Percentiles rank a stretch among this genome's conserved stretches.
These are phyloP conservation scores for Solanum bulbocastanum DNA, from an alignment of 257 asterid genomes.

Conservation along the genomic window DNA sequence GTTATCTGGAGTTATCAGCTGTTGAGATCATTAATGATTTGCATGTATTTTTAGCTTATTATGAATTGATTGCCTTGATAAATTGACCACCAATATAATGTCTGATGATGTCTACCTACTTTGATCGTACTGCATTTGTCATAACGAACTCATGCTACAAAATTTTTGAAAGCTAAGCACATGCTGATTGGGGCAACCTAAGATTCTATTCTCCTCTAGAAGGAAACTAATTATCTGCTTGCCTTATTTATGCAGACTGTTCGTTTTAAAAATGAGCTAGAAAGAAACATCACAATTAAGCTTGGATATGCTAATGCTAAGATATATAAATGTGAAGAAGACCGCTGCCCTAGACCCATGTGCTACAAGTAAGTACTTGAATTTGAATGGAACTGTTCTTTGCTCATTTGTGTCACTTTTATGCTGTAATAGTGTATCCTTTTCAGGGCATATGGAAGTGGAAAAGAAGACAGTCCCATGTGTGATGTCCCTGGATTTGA, in stretches of 20 bases:
- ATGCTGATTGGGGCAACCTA: not conserved
- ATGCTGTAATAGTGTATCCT: not conserved
- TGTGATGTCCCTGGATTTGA: slow-evolving; percentile 98
- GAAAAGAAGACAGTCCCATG: slow-evolving; percentile 89
- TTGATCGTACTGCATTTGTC: not conserved
- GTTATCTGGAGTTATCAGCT: not conserved
- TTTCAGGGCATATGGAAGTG: slow-evolving; percentile 94
- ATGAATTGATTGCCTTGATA: not conserved
- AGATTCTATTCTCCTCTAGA: not conserved
- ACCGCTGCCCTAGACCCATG: slow-evolving; percentile 83
- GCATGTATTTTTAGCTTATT: not conserved
- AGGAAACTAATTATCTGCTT: not conserved
- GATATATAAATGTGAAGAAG: slow-evolving; percentile 92
- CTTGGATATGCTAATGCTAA: slow-evolving; percentile 99
- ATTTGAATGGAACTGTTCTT: not conserved
- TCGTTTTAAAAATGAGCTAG: slow-evolving; percentile 94
- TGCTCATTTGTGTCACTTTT: slow-evolving; percentile 1
- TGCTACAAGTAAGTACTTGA: slow-evolving; percentile 79
- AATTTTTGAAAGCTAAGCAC: not conserved
- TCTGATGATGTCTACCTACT: not conserved
- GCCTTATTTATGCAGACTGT: slow-evolving; percentile 54
- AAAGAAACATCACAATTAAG: slow-evolving; percentile 93
- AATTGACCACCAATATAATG: not conserved
- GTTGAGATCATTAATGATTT: not conserved
- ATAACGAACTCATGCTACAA: not conserved